A percentile compares a stretch with the other conserved stretches of the same genome.
Conservation (phyloP, 1,139 yeast genomes). For the Taphrina wiesneri region DNA sequence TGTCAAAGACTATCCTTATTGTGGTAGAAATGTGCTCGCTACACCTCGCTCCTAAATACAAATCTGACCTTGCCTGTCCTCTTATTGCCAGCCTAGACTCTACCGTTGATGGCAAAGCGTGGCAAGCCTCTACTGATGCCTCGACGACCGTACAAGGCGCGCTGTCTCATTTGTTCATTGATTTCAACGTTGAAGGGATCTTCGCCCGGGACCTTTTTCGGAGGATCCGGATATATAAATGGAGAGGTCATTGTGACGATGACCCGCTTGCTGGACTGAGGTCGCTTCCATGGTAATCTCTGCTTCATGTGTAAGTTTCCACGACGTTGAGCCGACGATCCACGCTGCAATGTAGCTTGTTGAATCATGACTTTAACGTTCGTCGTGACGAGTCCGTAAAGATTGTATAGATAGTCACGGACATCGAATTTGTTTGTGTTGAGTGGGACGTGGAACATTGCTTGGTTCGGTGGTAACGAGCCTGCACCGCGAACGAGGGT, state of each 20-base stretch:
- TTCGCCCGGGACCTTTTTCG: background rate
- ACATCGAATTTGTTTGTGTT: constrained; percentile 42
- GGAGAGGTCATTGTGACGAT: constrained; percentile 43
- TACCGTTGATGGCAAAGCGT: constrained; percentile 15
- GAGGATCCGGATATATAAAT: constrained; percentile 35
- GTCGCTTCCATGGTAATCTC: constrained; percentile 23
- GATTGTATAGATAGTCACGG: constrained; percentile 41
- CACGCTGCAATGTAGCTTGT: constrained; percentile 30
- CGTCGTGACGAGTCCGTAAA: constrained; percentile 41
- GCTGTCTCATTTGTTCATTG: constrained; percentile 8
- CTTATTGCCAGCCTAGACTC: constrained; percentile 7
- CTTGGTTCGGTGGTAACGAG: constrained; percentile 40
- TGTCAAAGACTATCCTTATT: too few relatives aligned
- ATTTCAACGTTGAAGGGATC: constrained; percentile 20
- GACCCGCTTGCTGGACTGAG: constrained; percentile 36
- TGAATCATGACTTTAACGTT: constrained; percentile 38
- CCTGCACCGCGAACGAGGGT: constrained; percentile 40
- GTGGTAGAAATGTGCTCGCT: too few relatives aligned
- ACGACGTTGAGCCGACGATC: constrained; percentile 26
- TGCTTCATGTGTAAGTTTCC: constrained; percentile 31
- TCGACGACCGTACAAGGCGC: constrained; percentile 15
- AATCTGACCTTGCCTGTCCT: background rate
- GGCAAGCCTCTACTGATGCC: constrained; percentile 15
- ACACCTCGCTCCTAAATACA: background rate
- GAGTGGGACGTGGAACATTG: constrained; percentile 41